A percentile compares a stretch with the other conserved stretches of the same genome.
phyloP scores from a whole-genome alignment of 2,329 filamentous ascomycete genomes.

The Pseudocercospora macadamiae region DNA sequence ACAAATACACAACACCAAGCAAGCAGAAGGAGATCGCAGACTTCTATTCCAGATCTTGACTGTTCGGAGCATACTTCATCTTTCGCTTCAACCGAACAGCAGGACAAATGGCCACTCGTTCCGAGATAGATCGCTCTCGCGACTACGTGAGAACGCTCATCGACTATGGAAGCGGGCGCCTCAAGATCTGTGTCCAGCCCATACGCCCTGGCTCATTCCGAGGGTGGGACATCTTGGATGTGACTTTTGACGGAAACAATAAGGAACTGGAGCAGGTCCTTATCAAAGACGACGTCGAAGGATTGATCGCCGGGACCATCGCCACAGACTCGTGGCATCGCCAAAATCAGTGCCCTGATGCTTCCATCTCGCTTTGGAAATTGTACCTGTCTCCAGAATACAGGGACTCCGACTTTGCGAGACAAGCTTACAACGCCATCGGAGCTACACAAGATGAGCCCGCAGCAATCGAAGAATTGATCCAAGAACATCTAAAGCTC shows the following conservation, averaged over 20 bases:
- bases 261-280: conserved; percentile 1
- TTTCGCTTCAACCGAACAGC: neutral
- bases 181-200: neutral
- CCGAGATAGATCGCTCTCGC: neutral
- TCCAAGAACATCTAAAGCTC: neutral
- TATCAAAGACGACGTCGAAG: neutral
- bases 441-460: neutral
- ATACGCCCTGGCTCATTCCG: neutral
- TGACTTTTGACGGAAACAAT: neutral
- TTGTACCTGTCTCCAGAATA: neutral
- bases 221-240: neutral
- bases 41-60: neutral
- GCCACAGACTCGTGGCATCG: neutral
- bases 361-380: neutral
- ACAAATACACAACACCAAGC: too few relatives aligned
- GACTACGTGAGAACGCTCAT: neutral
- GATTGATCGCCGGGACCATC: neutral
- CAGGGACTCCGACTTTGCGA: neutral
- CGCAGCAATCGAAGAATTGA: neutral
- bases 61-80: too few relatives aligned
- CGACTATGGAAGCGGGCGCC: neutral
- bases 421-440: neutral
- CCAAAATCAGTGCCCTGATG: neutral
- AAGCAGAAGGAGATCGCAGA: too few relatives aligned
- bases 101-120: neutral